Evolutionary conservation across 805 yeast genomes (phyloP).

Genomic region (Yamadazyma endophytica): DNA sequence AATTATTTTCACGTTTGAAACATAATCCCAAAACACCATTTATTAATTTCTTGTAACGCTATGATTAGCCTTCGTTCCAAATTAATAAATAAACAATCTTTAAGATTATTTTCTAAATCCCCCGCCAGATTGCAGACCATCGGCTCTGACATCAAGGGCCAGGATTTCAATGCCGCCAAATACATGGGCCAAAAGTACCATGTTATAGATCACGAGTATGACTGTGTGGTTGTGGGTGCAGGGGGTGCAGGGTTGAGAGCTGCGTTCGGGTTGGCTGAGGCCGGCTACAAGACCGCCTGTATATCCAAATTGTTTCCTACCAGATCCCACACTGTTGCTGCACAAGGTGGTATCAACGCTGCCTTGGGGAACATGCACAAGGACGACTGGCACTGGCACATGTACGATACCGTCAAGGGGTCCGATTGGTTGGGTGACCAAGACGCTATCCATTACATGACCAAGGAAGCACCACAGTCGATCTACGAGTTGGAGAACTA

Average conservation of each 20-base stretch:
- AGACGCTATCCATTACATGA: slow-evolving; percentile 98
- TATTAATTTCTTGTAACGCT: too few relatives aligned
- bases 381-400: slow-evolving; percentile 99
- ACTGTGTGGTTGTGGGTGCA: slow-evolving; percentile 96
- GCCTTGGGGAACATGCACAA: slow-evolving; percentile 98
- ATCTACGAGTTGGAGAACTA: slow-evolving; percentile 96
- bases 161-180: slow-evolving; percentile 37
- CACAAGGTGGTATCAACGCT: slow-evolving; percentile 99
- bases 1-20: too few relatives aligned
- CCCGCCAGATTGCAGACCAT: slow-evolving; percentile 28
- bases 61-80: neutral
- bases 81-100: slow-evolving; percentile 1
- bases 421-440: slow-evolving; percentile 99
- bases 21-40: too few relatives aligned
- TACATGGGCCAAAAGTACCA: slow-evolving; percentile 67
- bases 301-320: slow-evolving; percentile 95
- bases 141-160: slow-evolving; percentile 34
- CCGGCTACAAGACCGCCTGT: slow-evolving; percentile 97
- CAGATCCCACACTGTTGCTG: slow-evolving; percentile 98
- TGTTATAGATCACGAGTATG: slow-evolving; percentile 95
- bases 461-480: slow-evolving; percentile 94
- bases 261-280: slow-evolving; percentile 95
- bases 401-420: slow-evolving; percentile 99
- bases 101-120: slow-evolving; percentile 23
- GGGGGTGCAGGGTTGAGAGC: slow-evolving; percentile 99